A percentile compares a stretch with the other conserved stretches of the same genome.
Conservation (phyloP, 2,329 filamentous ascomycete genomes). For the Fusarium denticulatum region DNA sequence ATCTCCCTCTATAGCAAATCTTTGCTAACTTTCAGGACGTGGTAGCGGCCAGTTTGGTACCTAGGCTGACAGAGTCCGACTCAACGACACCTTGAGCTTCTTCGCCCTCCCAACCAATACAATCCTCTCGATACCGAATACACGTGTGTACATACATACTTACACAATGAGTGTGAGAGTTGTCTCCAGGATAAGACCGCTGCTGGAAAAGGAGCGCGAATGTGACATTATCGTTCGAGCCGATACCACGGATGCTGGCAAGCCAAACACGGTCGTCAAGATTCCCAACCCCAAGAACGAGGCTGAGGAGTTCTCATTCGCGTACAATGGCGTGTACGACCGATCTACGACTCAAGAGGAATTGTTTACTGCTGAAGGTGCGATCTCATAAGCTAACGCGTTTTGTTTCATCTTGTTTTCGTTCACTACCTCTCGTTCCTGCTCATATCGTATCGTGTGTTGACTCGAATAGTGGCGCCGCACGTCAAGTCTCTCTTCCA, state of each 20-base stretch:
- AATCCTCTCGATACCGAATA: constrained; percentile 16
- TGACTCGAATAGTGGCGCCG: constrained; percentile 73
- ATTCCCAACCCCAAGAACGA: constrained; percentile 96
- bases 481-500: constrained; percentile 92
- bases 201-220: constrained; percentile 85
- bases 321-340: constrained; percentile 94
- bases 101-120: constrained; percentile 14
- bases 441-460: constrained; percentile 30
- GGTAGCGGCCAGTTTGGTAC: constrained; percentile 39
- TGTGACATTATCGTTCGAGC: constrained; percentile 85
- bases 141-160: neutral
- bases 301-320: constrained; percentile 88
- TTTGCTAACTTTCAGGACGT: constrained; percentile 35
- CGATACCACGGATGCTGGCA: constrained; percentile 69
- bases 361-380: constrained; percentile 90
- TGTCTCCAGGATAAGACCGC: constrained; percentile 88
- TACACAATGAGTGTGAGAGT: constrained; percentile 76
- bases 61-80: constrained; percentile 39
- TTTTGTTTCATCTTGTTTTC: neutral
- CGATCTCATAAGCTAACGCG: constrained; percentile 38
- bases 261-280: constrained; percentile 75
- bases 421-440: neutral
- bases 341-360: constrained; percentile 82
- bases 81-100: constrained; percentile 24
- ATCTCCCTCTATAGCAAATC: constrained; percentile 30